Evolutionary conservation across 164 flowering plant species (phyloP).

Genomic region (Magnolia officinalis): DNA sequence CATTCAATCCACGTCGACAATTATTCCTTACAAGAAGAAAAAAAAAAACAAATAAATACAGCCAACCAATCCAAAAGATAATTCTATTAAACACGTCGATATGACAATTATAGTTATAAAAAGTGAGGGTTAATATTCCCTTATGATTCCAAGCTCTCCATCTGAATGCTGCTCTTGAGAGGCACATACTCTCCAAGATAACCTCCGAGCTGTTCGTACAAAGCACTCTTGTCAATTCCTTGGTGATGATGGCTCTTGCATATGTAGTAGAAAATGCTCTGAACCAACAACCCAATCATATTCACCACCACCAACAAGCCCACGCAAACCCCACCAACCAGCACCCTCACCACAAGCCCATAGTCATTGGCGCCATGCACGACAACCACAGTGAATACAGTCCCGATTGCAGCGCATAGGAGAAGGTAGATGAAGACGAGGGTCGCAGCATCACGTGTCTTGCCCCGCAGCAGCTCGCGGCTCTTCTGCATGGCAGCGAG

Average conservation of each 20-base stretch:
- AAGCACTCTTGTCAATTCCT: slow-evolving; percentile 78
- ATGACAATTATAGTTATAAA: too few species aligned
- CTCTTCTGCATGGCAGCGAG: slow-evolving; percentile 86
- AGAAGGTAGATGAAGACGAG: slow-evolving; percentile 60
- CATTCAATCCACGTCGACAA: background rate
- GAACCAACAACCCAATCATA: slow-evolving; percentile 81
- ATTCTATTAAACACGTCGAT: too few species aligned
- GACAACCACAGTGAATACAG: slow-evolving; percentile 60
- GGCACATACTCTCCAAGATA: slow-evolving; percentile 98
- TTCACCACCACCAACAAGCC: slow-evolving; percentile 83
- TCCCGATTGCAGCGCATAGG: slow-evolving; percentile 45
- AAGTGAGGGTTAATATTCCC: background rate
- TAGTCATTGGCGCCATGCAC: slow-evolving; percentile 40
- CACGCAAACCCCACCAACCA: slow-evolving; percentile 75
- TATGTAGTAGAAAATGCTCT: slow-evolving; percentile 94
- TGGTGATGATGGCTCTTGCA: slow-evolving; percentile 92
- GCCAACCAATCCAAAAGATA: too few species aligned
- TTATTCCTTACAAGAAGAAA: background rate
- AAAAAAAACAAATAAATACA: too few species aligned
- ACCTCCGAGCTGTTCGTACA: slow-evolving; percentile 92
- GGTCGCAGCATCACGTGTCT: slow-evolving; percentile 34
- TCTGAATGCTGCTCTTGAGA: slow-evolving; percentile 89
- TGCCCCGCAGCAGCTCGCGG: slow-evolving; percentile 74
- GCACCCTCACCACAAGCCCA: slow-evolving; percentile 50
- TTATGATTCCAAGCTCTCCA: slow-evolving; percentile 40